These are phyloP conservation scores for Viola pubescens DNA, from an alignment of 441 rosid genomes.

Conservation along the genomic window DNA sequence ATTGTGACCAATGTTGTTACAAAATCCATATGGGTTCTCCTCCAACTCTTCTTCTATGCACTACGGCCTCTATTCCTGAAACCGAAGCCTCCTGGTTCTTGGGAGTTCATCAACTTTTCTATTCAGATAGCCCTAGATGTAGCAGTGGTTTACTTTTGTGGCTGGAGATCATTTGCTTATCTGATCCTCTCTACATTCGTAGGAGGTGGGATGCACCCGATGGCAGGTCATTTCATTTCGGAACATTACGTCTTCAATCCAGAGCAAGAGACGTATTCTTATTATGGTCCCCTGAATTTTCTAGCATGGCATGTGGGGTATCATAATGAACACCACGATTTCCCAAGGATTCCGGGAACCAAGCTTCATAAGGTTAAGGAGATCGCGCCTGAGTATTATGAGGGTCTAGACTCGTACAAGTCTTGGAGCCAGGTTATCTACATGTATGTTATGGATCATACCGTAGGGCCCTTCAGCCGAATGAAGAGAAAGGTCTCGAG, in stretches of 20 bases:
- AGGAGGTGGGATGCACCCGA: slow-evolving; percentile 94
- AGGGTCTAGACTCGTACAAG: slow-evolving; percentile 45
- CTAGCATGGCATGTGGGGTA: slow-evolving; percentile 78
- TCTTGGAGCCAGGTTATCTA: slow-evolving; percentile 85
- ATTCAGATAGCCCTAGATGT: slow-evolving; percentile 49
- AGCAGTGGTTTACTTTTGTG: slow-evolving; percentile 45
- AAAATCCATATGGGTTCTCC: slow-evolving; percentile 67
- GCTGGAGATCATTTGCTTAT: slow-evolving; percentile 70
- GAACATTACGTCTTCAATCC: slow-evolving; percentile 84
- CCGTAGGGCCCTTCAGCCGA: slow-evolving; percentile 70
- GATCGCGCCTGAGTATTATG: slow-evolving; percentile 72
- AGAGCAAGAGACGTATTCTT: slow-evolving; percentile 81
- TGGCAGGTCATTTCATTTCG: slow-evolving; percentile 86
- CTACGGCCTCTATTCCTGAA: slow-evolving; percentile 71
- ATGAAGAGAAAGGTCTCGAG: slow-evolving; percentile 54
- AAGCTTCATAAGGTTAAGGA: slow-evolving; percentile 78
- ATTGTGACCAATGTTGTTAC: slow-evolving; percentile 45
- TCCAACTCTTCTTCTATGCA: slow-evolving; percentile 87
- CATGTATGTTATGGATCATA: slow-evolving; percentile 56
- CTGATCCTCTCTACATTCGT: slow-evolving; percentile 82
- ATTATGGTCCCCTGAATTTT: slow-evolving; percentile 71
- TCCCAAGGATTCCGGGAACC: slow-evolving; percentile 83
- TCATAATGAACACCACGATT: slow-evolving; percentile 91
- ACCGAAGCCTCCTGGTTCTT: slow-evolving; percentile 80
- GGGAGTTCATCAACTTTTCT: slow-evolving; percentile 62